phyloP scores from a whole-genome alignment of 306 rosid species.

The Mimosa pudica region DNA sequence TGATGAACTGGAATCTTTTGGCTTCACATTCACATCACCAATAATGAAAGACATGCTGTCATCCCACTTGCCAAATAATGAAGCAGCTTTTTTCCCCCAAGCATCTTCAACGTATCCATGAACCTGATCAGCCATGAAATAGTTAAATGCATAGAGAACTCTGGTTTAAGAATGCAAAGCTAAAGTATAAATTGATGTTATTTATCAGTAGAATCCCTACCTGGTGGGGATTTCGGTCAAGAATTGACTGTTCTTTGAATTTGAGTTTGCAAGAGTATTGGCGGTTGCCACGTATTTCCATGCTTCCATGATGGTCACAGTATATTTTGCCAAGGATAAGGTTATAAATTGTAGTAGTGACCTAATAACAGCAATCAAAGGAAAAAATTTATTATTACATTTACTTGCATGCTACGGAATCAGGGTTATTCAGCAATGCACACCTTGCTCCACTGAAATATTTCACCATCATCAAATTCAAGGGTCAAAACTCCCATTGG shows the following conservation, averaged over 20 bases:
- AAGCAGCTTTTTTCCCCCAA: constrained; percentile 63
- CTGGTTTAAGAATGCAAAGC: neutral
- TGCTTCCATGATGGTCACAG: constrained; percentile 93
- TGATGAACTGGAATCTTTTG: constrained; percentile 52
- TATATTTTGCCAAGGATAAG: constrained; percentile 92
- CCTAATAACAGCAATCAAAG: constrained; percentile 49
- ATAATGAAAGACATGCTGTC: constrained; percentile 67
- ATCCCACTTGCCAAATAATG: constrained; percentile 94
- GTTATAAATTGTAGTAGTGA: constrained; percentile 88
- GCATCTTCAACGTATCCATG: constrained; percentile 84
- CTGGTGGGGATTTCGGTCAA: constrained; percentile 98
- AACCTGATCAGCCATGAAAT: constrained; percentile 50
- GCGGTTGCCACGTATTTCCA: constrained; percentile 87
- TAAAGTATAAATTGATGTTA: neutral
- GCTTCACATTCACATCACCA: constrained; percentile 62
- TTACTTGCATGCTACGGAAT: neutral
- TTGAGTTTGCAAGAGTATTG: constrained; percentile 79
- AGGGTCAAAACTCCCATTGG: constrained; percentile 86
- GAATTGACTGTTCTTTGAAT: constrained; percentile 92
- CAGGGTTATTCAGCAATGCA: constrained; percentile 25
- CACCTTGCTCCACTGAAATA: constrained; percentile 99
- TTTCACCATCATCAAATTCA: constrained; percentile 95
- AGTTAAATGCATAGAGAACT: constrained; percentile 2
- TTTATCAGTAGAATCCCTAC: constrained; percentile 47
- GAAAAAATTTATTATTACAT: neutral